Evolutionary conservation across 2,329 filamentous ascomycete genomes (phyloP).

Genomic region (Blastomyces parvus): DNA sequence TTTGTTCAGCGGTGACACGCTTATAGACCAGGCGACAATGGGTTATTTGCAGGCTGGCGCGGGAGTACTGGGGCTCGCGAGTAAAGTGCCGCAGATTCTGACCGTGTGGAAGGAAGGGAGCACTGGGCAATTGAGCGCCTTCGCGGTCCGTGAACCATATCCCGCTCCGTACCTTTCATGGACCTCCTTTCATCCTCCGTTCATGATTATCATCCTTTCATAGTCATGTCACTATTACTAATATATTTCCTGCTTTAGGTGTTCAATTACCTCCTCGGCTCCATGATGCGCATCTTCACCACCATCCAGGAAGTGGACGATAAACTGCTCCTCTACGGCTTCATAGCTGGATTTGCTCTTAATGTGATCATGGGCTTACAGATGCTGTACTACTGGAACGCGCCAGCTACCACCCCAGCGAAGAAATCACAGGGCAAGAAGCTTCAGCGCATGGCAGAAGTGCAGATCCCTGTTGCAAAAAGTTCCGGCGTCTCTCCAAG

Average conservation of each 20-base stretch:
- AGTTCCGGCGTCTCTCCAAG: slow-evolving; percentile 37
- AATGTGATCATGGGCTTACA: slow-evolving; percentile 80
- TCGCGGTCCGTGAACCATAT: slow-evolving; percentile 60
- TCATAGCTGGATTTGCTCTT: slow-evolving; percentile 80
- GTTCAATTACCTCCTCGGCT: slow-evolving; percentile 94
- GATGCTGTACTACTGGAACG: slow-evolving; percentile 96
- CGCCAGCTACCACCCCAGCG: slow-evolving; percentile 23
- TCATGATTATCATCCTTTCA: not conserved
- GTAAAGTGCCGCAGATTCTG: slow-evolving; percentile 87
- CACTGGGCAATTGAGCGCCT: slow-evolving; percentile 92
- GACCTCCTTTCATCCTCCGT: not conserved
- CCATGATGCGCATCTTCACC: slow-evolving; percentile 90
- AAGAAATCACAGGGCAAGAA: slow-evolving; percentile 26
- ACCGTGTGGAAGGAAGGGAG: slow-evolving; percentile 76
- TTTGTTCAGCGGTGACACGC: slow-evolving; percentile 49
- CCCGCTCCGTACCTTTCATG: not conserved
- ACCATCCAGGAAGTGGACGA: slow-evolving; percentile 96
- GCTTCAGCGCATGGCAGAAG: slow-evolving; percentile 22
- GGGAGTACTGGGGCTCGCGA: slow-evolving; percentile 71
- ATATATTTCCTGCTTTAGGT: slow-evolving; percentile 49
- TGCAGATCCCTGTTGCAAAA: slow-evolving; percentile 24
- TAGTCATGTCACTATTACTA: not conserved
- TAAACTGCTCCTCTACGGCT: slow-evolving; percentile 89
- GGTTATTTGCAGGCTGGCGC: slow-evolving; percentile 73
- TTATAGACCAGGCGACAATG: slow-evolving; percentile 59